Evolutionary conservation across 805 yeast species (phyloP).

Genomic region (Priceomyces medius): DNA sequence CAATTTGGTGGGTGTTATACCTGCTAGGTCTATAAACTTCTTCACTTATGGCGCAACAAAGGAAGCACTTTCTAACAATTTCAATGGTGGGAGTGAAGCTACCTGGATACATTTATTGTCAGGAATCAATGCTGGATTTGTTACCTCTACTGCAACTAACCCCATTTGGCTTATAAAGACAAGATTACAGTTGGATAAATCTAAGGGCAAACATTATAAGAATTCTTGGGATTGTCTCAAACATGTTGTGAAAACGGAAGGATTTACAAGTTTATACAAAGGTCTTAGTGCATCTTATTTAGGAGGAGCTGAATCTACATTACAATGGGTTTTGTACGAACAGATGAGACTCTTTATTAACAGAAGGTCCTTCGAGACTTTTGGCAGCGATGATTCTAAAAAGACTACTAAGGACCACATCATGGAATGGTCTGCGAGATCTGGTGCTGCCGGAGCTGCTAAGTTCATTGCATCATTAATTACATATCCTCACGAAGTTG

Average conservation of each 20-base stretch:
- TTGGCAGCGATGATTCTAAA: constrained; percentile 25
- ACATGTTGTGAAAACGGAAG: constrained; percentile 72
- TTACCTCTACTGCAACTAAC: constrained; percentile 93
- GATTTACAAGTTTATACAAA: constrained; percentile 73
- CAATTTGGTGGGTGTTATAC: constrained; percentile 94
- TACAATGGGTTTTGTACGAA: constrained; percentile 96
- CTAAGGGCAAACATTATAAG: constrained; percentile 62
- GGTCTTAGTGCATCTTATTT: constrained; percentile 94
- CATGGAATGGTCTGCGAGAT: constrained; percentile 90
- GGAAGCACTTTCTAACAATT: constrained; percentile 60
- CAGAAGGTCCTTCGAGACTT: constrained; percentile 43
- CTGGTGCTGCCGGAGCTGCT: constrained; percentile 97
- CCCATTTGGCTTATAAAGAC: constrained; percentile 98
- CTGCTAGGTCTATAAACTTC: constrained; percentile 95
- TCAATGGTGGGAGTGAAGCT: constrained; percentile 74
- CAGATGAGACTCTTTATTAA: constrained; percentile 79
- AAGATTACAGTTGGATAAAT: constrained; percentile 84
- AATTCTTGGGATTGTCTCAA: constrained; percentile 83
- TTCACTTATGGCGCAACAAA: constrained; percentile 96
- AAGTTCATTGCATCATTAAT: constrained; percentile 88
- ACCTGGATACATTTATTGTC: constrained; percentile 83
- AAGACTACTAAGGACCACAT: constrained; percentile 57
- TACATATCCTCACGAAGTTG: constrained; percentile 97
- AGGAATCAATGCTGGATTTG: constrained; percentile 90
- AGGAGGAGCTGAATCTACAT: constrained; percentile 88